Evolutionary conservation across 2,329 filamentous ascomycete genomes (phyloP).

Genomic region (Exophiala lecanii-corni): DNA sequence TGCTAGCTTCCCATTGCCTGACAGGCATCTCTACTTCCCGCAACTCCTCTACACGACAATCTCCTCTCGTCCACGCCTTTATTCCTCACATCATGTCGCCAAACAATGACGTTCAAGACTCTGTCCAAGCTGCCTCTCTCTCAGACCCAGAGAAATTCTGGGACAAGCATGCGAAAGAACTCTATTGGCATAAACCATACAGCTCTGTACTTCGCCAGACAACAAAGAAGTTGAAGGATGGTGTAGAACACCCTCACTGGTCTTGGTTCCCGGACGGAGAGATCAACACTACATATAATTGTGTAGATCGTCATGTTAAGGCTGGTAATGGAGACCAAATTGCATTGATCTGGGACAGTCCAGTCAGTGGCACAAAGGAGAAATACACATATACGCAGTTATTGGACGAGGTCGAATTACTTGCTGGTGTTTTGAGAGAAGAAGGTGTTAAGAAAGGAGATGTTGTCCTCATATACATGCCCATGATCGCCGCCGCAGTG

Average conservation of each 20-base stretch:
- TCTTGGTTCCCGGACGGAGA: constrained; percentile 86
- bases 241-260: constrained; percentile 70
- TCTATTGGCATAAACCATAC: constrained; percentile 78
- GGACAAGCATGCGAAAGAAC: constrained; percentile 65
- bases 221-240: constrained; percentile 60
- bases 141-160: constrained; percentile 69
- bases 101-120: constrained; percentile 41
- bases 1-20: neutral
- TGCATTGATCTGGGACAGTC: constrained; percentile 84
- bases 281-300: constrained; percentile 89
- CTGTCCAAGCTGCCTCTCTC: constrained; percentile 56
- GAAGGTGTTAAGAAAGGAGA: constrained; percentile 79
- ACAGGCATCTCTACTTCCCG: too few species aligned
- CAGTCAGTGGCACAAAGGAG: constrained; percentile 69
- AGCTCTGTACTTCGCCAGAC: constrained; percentile 55
- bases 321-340: constrained; percentile 67
- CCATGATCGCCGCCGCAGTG: constrained; percentile 88
- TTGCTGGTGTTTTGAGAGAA: constrained; percentile 76
- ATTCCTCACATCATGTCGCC: constrained; percentile 10
- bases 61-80: neutral
- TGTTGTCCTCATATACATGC: constrained; percentile 91
- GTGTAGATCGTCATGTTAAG: constrained; percentile 80
- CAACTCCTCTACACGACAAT: neutral
- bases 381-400: constrained; percentile 71
- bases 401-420: constrained; percentile 71